phyloP scores from a whole-genome alignment of 2,329 filamentous ascomycete genomes.

The Xenoacremonium recifei region DNA sequence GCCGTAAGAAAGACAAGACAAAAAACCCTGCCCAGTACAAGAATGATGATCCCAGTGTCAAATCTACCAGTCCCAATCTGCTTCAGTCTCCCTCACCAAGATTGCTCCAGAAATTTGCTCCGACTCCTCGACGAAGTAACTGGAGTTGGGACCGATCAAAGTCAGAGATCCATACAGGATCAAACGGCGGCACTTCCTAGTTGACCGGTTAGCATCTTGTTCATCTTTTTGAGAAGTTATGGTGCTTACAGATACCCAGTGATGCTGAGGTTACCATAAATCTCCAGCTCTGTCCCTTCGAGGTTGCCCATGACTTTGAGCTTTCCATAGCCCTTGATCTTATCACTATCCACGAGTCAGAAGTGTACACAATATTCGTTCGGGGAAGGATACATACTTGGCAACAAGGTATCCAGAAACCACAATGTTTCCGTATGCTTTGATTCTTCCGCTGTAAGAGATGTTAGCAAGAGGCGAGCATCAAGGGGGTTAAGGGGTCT shows the following conservation, averaged over 20 bases:
- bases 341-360: conserved; percentile 32
- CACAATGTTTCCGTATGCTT: conserved; percentile 46
- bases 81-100: conserved; percentile 39
- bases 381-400: conserved; percentile 27
- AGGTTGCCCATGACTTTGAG: conserved; percentile 42
- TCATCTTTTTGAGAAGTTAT: conserved; percentile 1
- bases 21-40: not conserved
- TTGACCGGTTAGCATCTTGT: conserved; percentile 1
- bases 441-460: conserved; percentile 38
- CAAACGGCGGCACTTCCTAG: conserved; percentile 40
- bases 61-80: conserved; percentile 37
- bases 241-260: conserved; percentile 41
- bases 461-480: not conserved
- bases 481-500: not conserved
- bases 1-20: not conserved
- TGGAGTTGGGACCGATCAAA: conserved; percentile 43
- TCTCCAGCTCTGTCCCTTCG: conserved; percentile 42
- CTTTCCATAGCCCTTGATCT: conserved; percentile 47
- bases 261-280: conserved; percentile 46
- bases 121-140: conserved; percentile 40
- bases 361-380: conserved; percentile 1
- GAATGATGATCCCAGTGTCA: too few species aligned
- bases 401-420: conserved; percentile 39
- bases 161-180: conserved; percentile 47
- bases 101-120: conserved; percentile 44